Base-by-base conservation (phyloP, 2,329 filamentous ascomycete genomes). In the Juglanconis oblonga region DNA sequence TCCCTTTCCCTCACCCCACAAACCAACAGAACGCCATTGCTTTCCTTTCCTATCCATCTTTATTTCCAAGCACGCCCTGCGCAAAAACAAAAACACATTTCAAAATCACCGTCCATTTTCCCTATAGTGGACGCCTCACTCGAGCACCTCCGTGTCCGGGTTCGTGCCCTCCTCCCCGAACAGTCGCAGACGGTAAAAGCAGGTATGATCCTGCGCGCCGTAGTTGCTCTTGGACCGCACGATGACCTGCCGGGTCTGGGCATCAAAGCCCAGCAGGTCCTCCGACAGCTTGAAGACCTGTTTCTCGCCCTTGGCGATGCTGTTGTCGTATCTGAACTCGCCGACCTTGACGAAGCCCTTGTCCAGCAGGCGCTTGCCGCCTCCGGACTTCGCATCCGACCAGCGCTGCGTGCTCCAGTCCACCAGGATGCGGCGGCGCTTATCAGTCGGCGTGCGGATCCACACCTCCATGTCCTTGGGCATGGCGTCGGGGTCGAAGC, bases 381-480 rank as follows among this genome's bases (percentile, higher is more conserved):
- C 53, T 7, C 14, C 44, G 5, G 36, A 17, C 10, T 67, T 56
- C 31, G 66, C 67, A 13, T 71, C 68, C 0, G 77, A 75, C 55
- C 79, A 80, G 44, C 79, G 73, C 3, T 68, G 69, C 8, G 70
- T 67, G 14, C 79, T 76, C 66, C 81, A 84, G 62, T 77, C 73
- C 24, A 68, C 66, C 1, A 81, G 71, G 32, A 75, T 74, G 32
- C 74, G 67, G 38, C 75, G 77, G 32, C 77, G 66, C 2, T 65
- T 68, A 31, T 73, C 52, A 50, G 87, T 79, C 17, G 79, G 76
- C 61, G 88, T 81, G 44, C 80, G 77, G 5, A 81, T 86, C 81
- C 88, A 91, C 8, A 94, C 71, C 69, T 94, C 90, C 59, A 94
- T 83, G 2, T 88, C 79, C 55, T 77, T 80, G 0, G 91, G 91